Evolutionary conservation across 768 basidiomycete species (phyloP).

Genomic region (Leucosporidium creatinivorum): DNA sequence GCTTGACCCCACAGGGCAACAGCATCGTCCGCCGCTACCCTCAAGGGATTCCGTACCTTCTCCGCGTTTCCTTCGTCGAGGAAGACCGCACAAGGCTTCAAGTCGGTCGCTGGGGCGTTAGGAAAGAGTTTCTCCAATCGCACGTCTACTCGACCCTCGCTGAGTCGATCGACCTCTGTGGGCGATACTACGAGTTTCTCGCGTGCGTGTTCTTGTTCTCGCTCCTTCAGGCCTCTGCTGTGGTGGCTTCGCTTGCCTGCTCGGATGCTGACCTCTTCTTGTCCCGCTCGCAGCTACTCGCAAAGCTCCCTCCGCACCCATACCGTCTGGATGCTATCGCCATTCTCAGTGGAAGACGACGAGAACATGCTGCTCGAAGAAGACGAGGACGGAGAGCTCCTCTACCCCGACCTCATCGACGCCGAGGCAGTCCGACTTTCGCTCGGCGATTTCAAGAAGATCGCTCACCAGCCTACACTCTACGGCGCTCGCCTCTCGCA

Average conservation of each 20-base stretch:
- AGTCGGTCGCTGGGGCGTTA: background rate
- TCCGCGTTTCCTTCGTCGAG: slow-evolving; percentile 23
- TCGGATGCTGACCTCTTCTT: too few species aligned
- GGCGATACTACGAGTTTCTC: slow-evolving; percentile 16
- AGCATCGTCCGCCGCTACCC: slow-evolving; percentile 12
- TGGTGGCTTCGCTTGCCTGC: too few species aligned
- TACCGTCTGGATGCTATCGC: slow-evolving; percentile 8
- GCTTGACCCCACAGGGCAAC: background rate
- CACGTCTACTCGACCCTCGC: background rate
- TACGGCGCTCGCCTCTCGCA: slow-evolving; percentile 24
- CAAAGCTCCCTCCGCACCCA: slow-evolving; percentile 11
- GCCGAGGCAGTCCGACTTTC: slow-evolving; percentile 1
- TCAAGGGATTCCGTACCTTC: slow-evolving; percentile 8
- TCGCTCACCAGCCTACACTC: slow-evolving; percentile 13
- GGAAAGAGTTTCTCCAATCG: background rate
- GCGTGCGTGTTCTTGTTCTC: background rate
- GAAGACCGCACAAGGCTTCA: slow-evolving; percentile 11
- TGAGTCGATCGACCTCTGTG: slow-evolving; percentile 4
- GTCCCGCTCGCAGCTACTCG: slow-evolving; percentile 6
- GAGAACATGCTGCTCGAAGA: background rate
- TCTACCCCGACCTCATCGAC: background rate
- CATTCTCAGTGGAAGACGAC: background rate
- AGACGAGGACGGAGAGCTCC: background rate
- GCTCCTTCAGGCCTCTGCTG: too few species aligned
- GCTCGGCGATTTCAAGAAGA: slow-evolving; percentile 13